phyloP scores from a whole-genome alignment of 345 rosid genomes.

The Moringa oleifera region DNA sequence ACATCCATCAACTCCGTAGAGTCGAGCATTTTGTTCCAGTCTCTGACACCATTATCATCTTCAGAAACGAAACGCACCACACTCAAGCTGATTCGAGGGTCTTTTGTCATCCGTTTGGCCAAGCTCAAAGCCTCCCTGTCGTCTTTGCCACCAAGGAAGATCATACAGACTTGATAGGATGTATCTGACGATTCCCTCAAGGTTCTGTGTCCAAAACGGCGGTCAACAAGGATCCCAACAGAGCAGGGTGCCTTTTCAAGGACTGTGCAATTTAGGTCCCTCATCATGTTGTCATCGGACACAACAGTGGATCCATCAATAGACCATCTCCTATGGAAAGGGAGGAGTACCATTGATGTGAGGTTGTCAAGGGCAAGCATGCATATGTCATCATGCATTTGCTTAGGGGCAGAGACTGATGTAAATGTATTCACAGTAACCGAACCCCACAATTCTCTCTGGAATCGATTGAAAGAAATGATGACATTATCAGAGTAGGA shows the following conservation, averaged over 20 bases:
- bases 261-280: constrained; percentile 37
- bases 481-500: constrained; percentile 38
- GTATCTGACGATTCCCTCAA: background rate
- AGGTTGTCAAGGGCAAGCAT: constrained; percentile 43
- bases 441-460: constrained; percentile 19
- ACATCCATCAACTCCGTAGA: constrained; percentile 19
- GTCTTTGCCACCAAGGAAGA: constrained; percentile 54
- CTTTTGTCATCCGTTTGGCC: constrained; percentile 35
- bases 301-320: constrained; percentile 22
- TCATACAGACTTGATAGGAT: constrained; percentile 11
- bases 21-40: constrained; percentile 39
- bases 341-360: constrained; percentile 45
- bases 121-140: constrained; percentile 50
- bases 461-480: constrained; percentile 23
- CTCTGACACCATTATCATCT: constrained; percentile 2
- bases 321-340: constrained; percentile 51
- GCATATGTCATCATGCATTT: constrained; percentile 61
- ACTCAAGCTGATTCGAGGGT: constrained; percentile 20
- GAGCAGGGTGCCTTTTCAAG: constrained; percentile 57
- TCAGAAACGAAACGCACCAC: constrained; percentile 22
- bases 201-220: constrained; percentile 11
- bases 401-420: constrained; percentile 25
- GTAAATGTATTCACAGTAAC: constrained; percentile 23
- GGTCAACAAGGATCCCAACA: constrained; percentile 40
- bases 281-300: constrained; percentile 24